Percentiles rank a stretch among this genome's conserved stretches.
phyloP scores from a whole-genome alignment of 129 eudicot genomes.

The Saposhnikovia divaricata region DNA sequence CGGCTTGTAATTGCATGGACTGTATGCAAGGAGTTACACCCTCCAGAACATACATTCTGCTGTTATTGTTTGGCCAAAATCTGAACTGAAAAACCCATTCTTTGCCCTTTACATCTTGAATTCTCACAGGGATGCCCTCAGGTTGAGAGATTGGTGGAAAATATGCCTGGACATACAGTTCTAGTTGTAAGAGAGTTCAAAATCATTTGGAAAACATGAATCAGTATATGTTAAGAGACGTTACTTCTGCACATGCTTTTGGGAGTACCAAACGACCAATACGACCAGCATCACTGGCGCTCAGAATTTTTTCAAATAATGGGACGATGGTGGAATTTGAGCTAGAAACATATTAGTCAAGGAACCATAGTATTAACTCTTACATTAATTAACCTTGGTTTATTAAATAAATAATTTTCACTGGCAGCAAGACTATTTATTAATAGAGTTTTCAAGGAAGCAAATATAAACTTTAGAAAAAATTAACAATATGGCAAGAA shows the following conservation, averaged over 20 bases:
- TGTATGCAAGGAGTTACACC: conserved; percentile 99
- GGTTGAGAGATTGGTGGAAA: conserved; percentile 96
- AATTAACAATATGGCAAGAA: background rate
- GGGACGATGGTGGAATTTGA: conserved; percentile 91
- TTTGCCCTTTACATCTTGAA: conserved; percentile 94
- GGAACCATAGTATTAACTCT: conserved; percentile 24
- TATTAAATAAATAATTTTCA: background rate
- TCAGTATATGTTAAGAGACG: conserved; percentile 10
- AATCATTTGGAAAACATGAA: background rate
- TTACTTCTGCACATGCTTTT: conserved; percentile 99
- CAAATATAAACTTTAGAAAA: background rate
- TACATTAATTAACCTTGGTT: background rate
- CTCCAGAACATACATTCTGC: conserved; percentile 97
- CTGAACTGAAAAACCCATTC: conserved; percentile 98
- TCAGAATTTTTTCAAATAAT: conserved; percentile 81
- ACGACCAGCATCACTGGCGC: conserved; percentile 99
- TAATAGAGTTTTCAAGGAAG: background rate
- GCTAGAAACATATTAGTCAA: conserved; percentile 43
- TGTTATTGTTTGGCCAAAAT: conserved; percentile 98
- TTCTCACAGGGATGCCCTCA: conserved; percentile 89
- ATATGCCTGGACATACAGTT: conserved; percentile 61
- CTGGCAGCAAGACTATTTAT: background rate
- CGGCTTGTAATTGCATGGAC: conserved; percentile 95
- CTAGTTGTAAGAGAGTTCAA: conserved; percentile 11
- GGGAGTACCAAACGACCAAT: conserved; percentile 99